Conservation (phyloP, 257 asterid species). For the Solanum infundibuliforme region DNA sequence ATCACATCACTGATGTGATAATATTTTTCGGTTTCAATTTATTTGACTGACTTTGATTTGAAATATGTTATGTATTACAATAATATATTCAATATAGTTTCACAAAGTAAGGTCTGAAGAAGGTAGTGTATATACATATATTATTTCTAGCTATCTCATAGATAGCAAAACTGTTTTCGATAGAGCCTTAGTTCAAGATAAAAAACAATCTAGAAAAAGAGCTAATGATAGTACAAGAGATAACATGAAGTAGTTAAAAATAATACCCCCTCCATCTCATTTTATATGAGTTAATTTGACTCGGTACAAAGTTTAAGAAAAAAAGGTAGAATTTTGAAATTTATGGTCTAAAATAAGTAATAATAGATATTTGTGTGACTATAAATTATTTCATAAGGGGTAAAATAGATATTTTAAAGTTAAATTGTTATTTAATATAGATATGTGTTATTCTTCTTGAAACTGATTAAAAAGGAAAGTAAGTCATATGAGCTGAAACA, state of each 20-base stretch:
- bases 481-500: accelerated
- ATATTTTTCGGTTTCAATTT: neutral
- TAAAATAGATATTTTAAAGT: too few relatives aligned
- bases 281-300: neutral
- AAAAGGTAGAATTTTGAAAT: neutral
- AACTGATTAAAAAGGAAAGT: too few relatives aligned
- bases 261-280: too few relatives aligned
- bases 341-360: neutral
- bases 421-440: too few relatives aligned
- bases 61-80: neutral
- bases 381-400: accelerated
- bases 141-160: too few relatives aligned
- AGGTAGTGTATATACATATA: neutral
- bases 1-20: neutral
- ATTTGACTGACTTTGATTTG: neutral
- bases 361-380: neutral
- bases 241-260: neutral
- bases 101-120: neutral
- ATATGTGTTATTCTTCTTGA: accelerated
- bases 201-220: too few relatives aligned
- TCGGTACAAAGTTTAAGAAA: too few relatives aligned
- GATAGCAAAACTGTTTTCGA: too few relatives aligned
- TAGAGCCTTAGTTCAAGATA: too few relatives aligned
- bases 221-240: neutral
- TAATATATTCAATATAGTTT: neutral